phyloP scores from a whole-genome alignment of 1,284 basidiomycete genomes.

The Leccinum insolens region DNA sequence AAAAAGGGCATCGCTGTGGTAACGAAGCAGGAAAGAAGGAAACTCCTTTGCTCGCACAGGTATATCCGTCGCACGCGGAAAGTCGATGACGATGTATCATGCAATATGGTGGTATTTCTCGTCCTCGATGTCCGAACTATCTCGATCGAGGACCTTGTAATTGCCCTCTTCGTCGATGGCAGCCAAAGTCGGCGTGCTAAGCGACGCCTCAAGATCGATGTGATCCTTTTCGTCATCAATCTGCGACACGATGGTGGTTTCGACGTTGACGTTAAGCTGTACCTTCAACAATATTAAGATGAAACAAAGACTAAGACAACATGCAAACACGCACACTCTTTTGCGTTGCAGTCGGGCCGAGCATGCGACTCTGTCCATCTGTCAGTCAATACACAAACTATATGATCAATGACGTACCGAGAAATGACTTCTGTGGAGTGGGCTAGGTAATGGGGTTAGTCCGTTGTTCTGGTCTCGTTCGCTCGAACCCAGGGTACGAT shows the following conservation, averaged over 20 bases:
- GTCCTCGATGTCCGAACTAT: conserved; percentile 25
- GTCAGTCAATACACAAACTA: too few species aligned
- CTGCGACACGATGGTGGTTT: conserved; percentile 36
- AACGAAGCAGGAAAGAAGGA: not conserved
- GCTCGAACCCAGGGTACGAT: conserved; percentile 28
- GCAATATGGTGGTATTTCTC: conserved; percentile 25
- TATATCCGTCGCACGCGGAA: conserved; percentile 12
- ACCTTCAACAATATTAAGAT: conserved; percentile 2
- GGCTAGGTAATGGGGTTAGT: conserved; percentile 18
- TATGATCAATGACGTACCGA: conserved; percentile 22
- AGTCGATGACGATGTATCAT: conserved; percentile 10
- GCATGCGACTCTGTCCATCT: conserved; percentile 27
- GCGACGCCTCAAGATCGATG: conserved; percentile 26
- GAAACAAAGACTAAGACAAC: not conserved
- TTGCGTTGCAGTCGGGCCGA: conserved; percentile 20
- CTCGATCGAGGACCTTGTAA: conserved; percentile 24
- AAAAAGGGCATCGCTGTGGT: not conserved
- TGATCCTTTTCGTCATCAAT: conserved; percentile 31
- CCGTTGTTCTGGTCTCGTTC: conserved; percentile 28
- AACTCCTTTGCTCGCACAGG: conserved; percentile 5
- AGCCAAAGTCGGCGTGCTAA: conserved; percentile 18
- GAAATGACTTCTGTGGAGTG: conserved; percentile 23
- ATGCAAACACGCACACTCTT: conserved; percentile 21
- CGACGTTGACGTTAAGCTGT: conserved; percentile 38
- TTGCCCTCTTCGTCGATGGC: conserved; percentile 25